Evolutionary conservation across 2,329 filamentous ascomycete genomes (phyloP).

Genomic region (Spiromastix sp.): DNA sequence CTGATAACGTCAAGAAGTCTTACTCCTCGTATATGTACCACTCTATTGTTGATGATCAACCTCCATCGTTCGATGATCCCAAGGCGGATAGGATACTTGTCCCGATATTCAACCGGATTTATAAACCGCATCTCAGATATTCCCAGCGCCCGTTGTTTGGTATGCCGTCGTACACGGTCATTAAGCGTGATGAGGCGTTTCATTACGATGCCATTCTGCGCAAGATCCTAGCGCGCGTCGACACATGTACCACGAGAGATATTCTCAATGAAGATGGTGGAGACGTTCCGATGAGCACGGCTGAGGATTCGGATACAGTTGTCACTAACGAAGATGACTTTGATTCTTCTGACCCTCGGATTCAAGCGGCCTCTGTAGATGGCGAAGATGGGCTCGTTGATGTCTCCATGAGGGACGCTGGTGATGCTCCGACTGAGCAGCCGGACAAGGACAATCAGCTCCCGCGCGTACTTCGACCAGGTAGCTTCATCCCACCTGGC

Average conservation of each 20-base stretch:
- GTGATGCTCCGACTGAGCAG: conserved; percentile 24
- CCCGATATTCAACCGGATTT: conserved; percentile 37
- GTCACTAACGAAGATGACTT: conserved; percentile 51
- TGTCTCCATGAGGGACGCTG: conserved; percentile 66
- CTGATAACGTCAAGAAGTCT: conserved; percentile 39
- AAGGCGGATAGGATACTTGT: conserved; percentile 37
- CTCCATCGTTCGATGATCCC: conserved; percentile 32
- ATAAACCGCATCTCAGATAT: conserved; percentile 17
- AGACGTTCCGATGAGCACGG: conserved; percentile 34
- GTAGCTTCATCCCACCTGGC: conserved; percentile 49
- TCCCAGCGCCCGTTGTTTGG: conserved; percentile 28
- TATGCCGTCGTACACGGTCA: conserved; percentile 52
- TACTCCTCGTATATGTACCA: conserved; percentile 19
- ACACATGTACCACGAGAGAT: conserved; percentile 62
- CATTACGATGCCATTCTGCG: conserved; percentile 63
- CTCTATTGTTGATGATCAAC: conserved; percentile 27
- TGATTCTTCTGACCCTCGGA: conserved; percentile 57
- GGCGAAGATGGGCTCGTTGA: conserved; percentile 88
- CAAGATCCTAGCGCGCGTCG: conserved; percentile 68
- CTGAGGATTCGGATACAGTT: conserved; percentile 57
- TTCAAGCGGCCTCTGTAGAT: conserved; percentile 69
- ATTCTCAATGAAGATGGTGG: conserved; percentile 46
- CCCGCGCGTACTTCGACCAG: conserved; percentile 38
- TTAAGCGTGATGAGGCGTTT: conserved; percentile 62
- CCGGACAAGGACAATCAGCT: conserved; percentile 14